Evolutionary conservation across 192 early-diverging fungal genomes (phyloP).

Genomic region (Blastocladiella britannica): DNA sequence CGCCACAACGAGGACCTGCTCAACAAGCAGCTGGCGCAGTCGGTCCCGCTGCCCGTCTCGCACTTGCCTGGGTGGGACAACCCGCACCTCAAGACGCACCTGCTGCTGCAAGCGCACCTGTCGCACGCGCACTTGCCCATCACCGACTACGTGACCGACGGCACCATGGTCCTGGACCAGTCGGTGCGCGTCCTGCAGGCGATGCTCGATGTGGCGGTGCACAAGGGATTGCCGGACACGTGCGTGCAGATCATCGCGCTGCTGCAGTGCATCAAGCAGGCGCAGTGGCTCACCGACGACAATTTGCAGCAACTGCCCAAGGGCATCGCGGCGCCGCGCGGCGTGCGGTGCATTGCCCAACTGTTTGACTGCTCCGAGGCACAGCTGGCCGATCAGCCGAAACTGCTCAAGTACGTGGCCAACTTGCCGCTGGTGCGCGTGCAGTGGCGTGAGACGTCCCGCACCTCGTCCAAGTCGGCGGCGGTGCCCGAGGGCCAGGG

Average conservation of each 20-base stretch:
- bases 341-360: slow-evolving; percentile 17
- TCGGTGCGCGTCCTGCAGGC: slow-evolving; percentile 80
- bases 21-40: slow-evolving; percentile 59
- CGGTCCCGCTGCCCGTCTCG: slow-evolving; percentile 42
- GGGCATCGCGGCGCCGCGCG: slow-evolving; percentile 6
- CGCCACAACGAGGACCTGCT: slow-evolving; percentile 86
- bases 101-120: slow-evolving; percentile 78
- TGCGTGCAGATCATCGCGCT: slow-evolving; percentile 56
- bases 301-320: not conserved
- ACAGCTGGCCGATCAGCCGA: slow-evolving; percentile 10
- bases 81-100: slow-evolving; percentile 75
- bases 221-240: slow-evolving; percentile 39
- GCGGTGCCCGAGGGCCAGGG: too few relatives aligned
- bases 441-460: slow-evolving; percentile 8
- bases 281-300: slow-evolving; percentile 38
- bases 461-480: too few relatives aligned
- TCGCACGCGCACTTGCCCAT: slow-evolving; percentile 57
- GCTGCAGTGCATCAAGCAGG: slow-evolving; percentile 86
- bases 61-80: slow-evolving; percentile 44
- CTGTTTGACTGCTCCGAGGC: slow-evolving; percentile 2
- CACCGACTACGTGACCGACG: slow-evolving; percentile 81
- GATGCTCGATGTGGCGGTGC: slow-evolving; percentile 72
- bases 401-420: not conserved
- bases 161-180: slow-evolving; percentile 72
- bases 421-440: slow-evolving; percentile 7